Conservation (phyloP, 2,329 filamentous ascomycete genomes). For the Leptographium flavum region DNA sequence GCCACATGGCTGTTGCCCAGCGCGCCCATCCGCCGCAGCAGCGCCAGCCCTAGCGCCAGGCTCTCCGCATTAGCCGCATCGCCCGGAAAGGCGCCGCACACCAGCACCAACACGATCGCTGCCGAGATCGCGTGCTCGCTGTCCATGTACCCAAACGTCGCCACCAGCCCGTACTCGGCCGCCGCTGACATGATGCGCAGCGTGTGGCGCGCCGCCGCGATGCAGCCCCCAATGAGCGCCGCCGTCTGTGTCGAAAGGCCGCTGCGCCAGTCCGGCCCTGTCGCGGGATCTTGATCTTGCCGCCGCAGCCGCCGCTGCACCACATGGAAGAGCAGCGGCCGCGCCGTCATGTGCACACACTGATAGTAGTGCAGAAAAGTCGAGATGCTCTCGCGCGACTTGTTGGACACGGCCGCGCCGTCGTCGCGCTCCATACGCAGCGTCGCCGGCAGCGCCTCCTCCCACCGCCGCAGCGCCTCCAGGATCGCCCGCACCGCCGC, state of each 20-base stretch:
- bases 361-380: constrained; percentile 41
- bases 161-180: constrained; percentile 32
- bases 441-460: constrained; percentile 29
- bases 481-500: constrained; percentile 36
- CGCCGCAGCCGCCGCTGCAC: constrained; percentile 32
- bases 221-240: constrained; percentile 36
- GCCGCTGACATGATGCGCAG: constrained; percentile 33
- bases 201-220: constrained; percentile 33
- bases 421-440: constrained; percentile 32
- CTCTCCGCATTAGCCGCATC: constrained; percentile 26
- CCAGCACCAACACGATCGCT: constrained; percentile 38
- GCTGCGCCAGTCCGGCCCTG: constrained; percentile 25
- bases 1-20: constrained; percentile 35
- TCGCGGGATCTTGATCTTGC: constrained; percentile 13
- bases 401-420: constrained; percentile 24
- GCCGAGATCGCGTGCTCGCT: constrained; percentile 41
- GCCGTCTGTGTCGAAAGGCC: constrained; percentile 33
- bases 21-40: constrained; percentile 35
- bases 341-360: constrained; percentile 41
- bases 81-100: constrained; percentile 35
- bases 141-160: constrained; percentile 44
- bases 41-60: constrained; percentile 27
- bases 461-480: constrained; percentile 33
- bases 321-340: constrained; percentile 38
- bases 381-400: constrained; percentile 19